Evolutionary conservation across 495 filamentous ascomycete species (phyloP), one percentile per base, ranked within the genome.

Genomic region (Lasiosphaeria hispida): DNA sequence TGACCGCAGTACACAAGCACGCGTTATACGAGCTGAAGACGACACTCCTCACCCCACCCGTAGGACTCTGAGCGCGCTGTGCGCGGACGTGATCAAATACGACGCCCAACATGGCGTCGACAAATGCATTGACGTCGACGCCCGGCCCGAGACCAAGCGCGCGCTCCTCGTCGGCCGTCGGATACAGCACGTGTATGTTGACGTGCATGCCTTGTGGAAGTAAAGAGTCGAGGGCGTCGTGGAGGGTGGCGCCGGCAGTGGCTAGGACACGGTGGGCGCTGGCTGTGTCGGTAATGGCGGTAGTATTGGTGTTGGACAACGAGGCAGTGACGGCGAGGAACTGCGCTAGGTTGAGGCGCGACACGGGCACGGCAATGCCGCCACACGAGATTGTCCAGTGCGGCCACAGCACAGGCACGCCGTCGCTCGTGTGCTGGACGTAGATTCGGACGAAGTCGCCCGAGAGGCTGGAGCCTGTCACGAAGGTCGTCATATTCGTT

Each of bases 381-480:
- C 86, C 82, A 59, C 92, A 85, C 56, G 82, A 79, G 59, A 96
- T 85, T 30, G 84, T 87, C 84, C 91, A 96, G 18, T 77, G 77
- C 7, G 92, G 90, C 78, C 87, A 95, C 13, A 97, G 77, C 4
- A 98, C 87, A 13, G 95, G 91, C 2, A 95, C 77, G 2, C 84
- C 85, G 70, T 98, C 94, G 43, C 81, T 87, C 0, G 94, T 97
- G 59, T 95, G 77, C 63, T 97, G 95, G 30, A 97, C 86, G 66
- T 89, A 95, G 36, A 98, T 77, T 60, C 92, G 85, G 15, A 96
- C 85, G 73, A 97, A 96, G 59, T 97, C 90, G 38, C 94, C 94
- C 23, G 90, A 90, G 57, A 98, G 71, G 72, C 93, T 97, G 30
- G 95, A 97, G 7, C 94, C 94, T 2, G 94, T 97, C 30, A 98